phyloP scores from a whole-genome alignment of 495 filamentous ascomycete genomes.

The Cladorrhinum samala region DNA sequence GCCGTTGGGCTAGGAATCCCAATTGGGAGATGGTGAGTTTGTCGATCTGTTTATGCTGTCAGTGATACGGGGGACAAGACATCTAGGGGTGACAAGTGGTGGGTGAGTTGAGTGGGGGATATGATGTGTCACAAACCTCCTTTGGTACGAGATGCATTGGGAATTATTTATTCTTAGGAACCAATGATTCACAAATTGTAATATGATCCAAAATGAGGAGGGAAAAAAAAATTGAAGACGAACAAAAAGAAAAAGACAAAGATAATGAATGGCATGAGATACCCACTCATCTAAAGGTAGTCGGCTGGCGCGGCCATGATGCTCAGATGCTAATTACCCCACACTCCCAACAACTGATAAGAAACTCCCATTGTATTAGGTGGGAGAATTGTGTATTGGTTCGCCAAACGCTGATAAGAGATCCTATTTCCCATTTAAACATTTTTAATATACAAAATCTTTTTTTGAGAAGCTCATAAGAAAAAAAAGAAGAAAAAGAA shows the following conservation, averaged over 20 bases:
- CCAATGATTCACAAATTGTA: no score
- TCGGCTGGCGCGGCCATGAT: no score
- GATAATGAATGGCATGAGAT: not conserved
- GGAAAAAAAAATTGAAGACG: not conserved
- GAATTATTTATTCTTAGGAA: no score
- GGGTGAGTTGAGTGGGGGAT: not conserved
- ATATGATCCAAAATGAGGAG: not conserved
- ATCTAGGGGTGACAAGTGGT: constrained; percentile 8
- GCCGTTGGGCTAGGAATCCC: constrained; percentile 79
- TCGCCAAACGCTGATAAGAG: not conserved
- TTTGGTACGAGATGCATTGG: constrained; percentile 78
- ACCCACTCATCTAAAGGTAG: no score
- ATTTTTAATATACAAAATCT: no score
- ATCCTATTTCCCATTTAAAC: not conserved
- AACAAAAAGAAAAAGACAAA: not conserved
- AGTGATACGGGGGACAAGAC: not conserved
- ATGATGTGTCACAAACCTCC: constrained; percentile 54
- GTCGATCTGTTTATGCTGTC: constrained; percentile 59
- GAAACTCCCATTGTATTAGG: not conserved
- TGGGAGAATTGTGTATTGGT: no score
- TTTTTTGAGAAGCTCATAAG: no score
- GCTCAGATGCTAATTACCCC: no score
- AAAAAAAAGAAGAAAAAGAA: no score
- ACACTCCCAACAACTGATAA: not conserved
- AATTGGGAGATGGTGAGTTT: constrained; percentile 92